phyloP scores from a whole-genome alignment of 768 basidiomycete species.

The Calocybe cyanea region DNA sequence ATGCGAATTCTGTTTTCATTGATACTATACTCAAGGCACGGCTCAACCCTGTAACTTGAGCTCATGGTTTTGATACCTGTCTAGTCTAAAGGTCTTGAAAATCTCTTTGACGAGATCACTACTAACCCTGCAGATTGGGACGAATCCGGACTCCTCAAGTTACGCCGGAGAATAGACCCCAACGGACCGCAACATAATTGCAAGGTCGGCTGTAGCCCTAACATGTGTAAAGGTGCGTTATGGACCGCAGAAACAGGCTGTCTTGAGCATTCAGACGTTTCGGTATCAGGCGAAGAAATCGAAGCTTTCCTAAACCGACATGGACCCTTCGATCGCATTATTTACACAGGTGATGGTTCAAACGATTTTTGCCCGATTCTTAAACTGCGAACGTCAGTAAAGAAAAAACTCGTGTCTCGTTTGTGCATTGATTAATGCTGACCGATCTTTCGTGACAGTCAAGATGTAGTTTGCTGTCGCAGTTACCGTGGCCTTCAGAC shows the following conservation, averaged over 20 bases:
- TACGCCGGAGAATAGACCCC: conserved; percentile 76
- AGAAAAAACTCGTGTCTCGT: background rate
- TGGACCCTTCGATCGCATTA: conserved; percentile 68
- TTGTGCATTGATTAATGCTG: background rate
- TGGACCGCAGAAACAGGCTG: too few species aligned
- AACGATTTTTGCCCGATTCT: conserved; percentile 96
- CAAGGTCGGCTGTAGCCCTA: conserved; percentile 83
- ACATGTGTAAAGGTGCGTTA: conserved; percentile 93
- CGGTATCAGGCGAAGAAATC: conserved; percentile 79
- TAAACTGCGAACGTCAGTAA: conserved; percentile 65
- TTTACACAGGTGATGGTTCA: conserved; percentile 91
- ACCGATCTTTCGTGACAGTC: conserved; percentile 37
- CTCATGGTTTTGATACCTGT: background rate
- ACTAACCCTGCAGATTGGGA: conserved; percentile 93
- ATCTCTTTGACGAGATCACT: conserved; percentile 78
- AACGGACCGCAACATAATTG: conserved; percentile 78
- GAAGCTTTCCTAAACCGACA: conserved; percentile 69
- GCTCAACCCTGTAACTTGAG: background rate
- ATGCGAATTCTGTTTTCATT: conserved; percentile 92
- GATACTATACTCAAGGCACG: conserved; percentile 79
- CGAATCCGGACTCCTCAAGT: conserved; percentile 60
- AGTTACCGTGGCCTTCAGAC: conserved; percentile 72
- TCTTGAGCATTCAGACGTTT: background rate
- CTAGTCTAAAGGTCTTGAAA: conserved; percentile 70
- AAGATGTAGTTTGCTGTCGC: conserved; percentile 82